Conservation (phyloP, 768 basidiomycete genomes). For the Leccinum boreale region DNA sequence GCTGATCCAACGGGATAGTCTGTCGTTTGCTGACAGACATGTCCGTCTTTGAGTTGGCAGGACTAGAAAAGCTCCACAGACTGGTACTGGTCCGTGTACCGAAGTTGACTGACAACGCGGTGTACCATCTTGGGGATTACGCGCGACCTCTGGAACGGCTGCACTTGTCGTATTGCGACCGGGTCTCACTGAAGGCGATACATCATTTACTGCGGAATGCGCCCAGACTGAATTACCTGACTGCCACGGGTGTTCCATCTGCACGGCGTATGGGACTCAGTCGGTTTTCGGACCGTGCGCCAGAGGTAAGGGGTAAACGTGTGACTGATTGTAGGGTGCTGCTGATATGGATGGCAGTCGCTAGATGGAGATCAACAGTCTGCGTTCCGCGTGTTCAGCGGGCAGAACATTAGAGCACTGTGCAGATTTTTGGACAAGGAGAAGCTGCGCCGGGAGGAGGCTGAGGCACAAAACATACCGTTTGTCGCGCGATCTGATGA, state of each 20-base stretch:
- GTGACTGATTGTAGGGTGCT: not conserved
- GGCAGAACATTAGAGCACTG: slow-evolving; percentile 59
- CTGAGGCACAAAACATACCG: slow-evolving; percentile 57
- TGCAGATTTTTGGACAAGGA: slow-evolving; percentile 73
- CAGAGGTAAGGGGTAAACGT: slow-evolving; percentile 43
- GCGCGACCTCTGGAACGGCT: slow-evolving; percentile 68
- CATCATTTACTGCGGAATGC: slow-evolving; percentile 65
- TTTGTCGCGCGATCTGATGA: slow-evolving; percentile 63
- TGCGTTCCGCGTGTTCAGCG: slow-evolving; percentile 78
- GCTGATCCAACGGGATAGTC: slow-evolving; percentile 49
- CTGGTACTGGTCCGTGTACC: slow-evolving; percentile 79
- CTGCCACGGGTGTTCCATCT: slow-evolving; percentile 75
- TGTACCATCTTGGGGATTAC: slow-evolving; percentile 77
- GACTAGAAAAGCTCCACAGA: slow-evolving; percentile 64
- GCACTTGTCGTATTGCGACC: slow-evolving; percentile 84
- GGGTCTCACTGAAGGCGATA: slow-evolving; percentile 71
- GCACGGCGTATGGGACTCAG: slow-evolving; percentile 67
- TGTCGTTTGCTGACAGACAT: slow-evolving; percentile 83
- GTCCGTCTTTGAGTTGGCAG: slow-evolving; percentile 76
- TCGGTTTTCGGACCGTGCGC: slow-evolving; percentile 73
- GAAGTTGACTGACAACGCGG: slow-evolving; percentile 79
- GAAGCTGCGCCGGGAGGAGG: slow-evolving; percentile 50
- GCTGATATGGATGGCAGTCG: slow-evolving; percentile 40
- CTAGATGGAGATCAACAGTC: slow-evolving; percentile 63
- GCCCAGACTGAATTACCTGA: slow-evolving; percentile 65